Evolutionary conservation across 148 eudicot genomes (phyloP), one percentile per base, ranked within the genome.

Genomic region (Polygonum aviculare): DNA sequence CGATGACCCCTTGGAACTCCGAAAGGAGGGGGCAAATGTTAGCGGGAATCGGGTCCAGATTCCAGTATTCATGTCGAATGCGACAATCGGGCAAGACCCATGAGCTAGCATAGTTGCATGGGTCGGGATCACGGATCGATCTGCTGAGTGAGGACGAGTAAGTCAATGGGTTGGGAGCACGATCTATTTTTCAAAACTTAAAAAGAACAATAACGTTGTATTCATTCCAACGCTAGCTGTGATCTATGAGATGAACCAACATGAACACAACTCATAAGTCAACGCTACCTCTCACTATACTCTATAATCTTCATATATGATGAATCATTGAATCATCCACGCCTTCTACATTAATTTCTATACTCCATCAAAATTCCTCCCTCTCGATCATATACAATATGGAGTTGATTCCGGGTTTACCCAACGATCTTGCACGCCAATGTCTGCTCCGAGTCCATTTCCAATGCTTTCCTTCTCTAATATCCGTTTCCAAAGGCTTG

Each of bases 331-430:
- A 4, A 41, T 41, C 45, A 1, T 41, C 45, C 45, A 1, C 0
- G 49, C 12, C 49, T 48, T 48, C 50, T 48, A 48, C 50, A 48
- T 12, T 48, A 48, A 10, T 1, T 12, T 12, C 50, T 12, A 6
- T 48, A 48, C 15, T 11, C 2, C 2, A 48, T 3, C 50, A 48
- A 12, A 48, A 48, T 12, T 48, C 14, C 16, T 9, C 5, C 1
- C 40, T 39, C 40, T 39, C 41, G 9, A 5, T 6, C 10, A 44
- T 7, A 48, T 48, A 51, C 18, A 15, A 2, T 65, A 90, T 82
- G 97, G 93, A 88, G 55, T 80, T 86, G 69, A 79, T 93, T 74
- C 94, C 94, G 19, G 90, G 92, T 57, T 86, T 95, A 4, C 87
- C 88, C 0, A 60, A 87, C 52, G 90, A 89, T 52, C 47, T 95